phyloP scores from a whole-genome alignment of 164 flowering plant species.

The Aristolochia fimbriata region DNA sequence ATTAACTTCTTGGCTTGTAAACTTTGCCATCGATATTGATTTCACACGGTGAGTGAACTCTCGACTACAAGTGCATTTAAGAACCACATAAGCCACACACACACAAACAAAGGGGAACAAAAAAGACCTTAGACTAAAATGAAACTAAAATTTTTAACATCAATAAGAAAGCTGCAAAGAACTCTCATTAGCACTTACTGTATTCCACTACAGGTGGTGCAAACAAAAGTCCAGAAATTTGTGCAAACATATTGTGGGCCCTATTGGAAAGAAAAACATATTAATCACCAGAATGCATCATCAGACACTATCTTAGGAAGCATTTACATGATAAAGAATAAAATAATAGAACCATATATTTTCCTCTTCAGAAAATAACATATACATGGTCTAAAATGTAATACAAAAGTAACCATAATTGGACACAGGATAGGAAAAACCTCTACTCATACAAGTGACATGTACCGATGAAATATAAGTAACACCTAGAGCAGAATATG shows the following conservation, averaged over 20 bases:
- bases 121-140: background rate
- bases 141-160: background rate
- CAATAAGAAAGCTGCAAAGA: background rate
- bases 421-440: too few relatives aligned
- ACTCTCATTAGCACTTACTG: conserved; percentile 53
- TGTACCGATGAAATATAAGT: too few relatives aligned
- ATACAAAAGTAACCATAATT: too few relatives aligned
- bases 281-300: background rate
- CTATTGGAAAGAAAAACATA: conserved; percentile 32
- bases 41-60: conserved; percentile 98
- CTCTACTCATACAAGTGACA: too few relatives aligned
- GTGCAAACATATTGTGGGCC: conserved; percentile 98
- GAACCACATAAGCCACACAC: conserved; percentile 1
- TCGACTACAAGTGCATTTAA: conserved; percentile 41
- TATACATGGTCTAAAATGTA: too few relatives aligned
- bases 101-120: background rate
- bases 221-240: conserved; percentile 92
- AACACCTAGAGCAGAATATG: too few relatives aligned
- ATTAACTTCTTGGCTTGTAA: conserved; percentile 81
- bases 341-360: too few relatives aligned
- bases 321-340: too few relatives aligned
- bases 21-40: conserved; percentile 97
- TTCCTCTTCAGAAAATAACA: too few relatives aligned
- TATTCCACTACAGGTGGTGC: conserved; percentile 92
- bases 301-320: too few relatives aligned